A percentile compares a stretch with the other conserved stretches of the same genome.
Evolutionary conservation across 2,329 filamentous ascomycete genomes (phyloP).

Genomic region (Epichloe sylvatica): DNA sequence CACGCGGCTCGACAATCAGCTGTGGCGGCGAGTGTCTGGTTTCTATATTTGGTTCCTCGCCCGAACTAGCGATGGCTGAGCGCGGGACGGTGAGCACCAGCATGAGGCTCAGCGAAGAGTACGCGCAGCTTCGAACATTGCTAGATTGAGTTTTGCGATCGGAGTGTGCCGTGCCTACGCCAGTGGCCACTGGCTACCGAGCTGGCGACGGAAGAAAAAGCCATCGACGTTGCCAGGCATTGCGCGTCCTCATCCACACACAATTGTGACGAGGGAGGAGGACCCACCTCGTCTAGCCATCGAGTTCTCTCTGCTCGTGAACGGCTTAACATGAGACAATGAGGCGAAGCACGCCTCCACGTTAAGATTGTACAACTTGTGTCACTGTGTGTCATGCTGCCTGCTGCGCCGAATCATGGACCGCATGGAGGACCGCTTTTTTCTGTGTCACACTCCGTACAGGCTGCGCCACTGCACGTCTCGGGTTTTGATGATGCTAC

Average conservation of each 20-base stretch:
- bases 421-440: background rate
- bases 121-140: no score
- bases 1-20: background rate
- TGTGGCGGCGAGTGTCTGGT: background rate
- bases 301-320: background rate
- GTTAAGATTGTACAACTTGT: no score
- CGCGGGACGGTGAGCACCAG: background rate
- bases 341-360: background rate
- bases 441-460: background rate
- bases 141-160: no score
- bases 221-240: background rate
- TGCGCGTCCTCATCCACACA: slow-evolving; percentile 3
- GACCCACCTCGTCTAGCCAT: background rate
- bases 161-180: no score
- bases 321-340: background rate
- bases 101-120: no score
- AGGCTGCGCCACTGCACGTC: slow-evolving; percentile 6
- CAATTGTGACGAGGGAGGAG: no score
- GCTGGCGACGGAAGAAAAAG: no score
- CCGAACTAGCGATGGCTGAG: slow-evolving; percentile 5
- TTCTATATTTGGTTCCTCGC: slow-evolving; percentile 3
- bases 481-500: background rate
- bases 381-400: background rate
- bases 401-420: background rate
- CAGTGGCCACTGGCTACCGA: no score